Base-by-base conservation (phyloP, 768 basidiomycete species). In the Pluteus cervinus region DNA sequence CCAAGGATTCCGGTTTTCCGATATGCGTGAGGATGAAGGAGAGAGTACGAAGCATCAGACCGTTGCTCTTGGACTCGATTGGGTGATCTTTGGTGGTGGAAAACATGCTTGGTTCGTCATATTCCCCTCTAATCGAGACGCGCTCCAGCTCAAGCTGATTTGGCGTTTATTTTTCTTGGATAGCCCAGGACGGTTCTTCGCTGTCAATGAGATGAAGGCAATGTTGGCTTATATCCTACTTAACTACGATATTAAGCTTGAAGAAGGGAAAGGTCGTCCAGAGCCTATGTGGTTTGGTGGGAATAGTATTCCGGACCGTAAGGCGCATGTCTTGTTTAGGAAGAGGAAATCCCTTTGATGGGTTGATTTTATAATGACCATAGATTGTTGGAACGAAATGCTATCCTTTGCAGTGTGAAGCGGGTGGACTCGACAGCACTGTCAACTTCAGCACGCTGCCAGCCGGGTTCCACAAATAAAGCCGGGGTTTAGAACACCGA, bases 1-100 rank as follows among this genome's bases (percentile, higher is more conserved):
- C 29, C 54, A 69, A 15, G 62, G 61, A 0, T 69, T 71, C 50
- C 65, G 73, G 3, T 74, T 68, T 43, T 44, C 52, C 1, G 46
- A 60, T 11, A 50, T 61, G 50, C 48, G 53, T 11, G 47, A 60
- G n/a, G 40, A 39, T 8, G 50, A 57, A 2, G 55, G 50, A 1
- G 58, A 63, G 7, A 41, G 31, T 4, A 32, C 28, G 1, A 59
- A 57, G 34, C 50, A 65, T 26, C 63, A 62, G 26, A 53, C 60
- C 11, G 55, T 60, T 4, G 54, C 61, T 16, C 31, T 42, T 30
- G 10, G 50, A 44, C 15, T 26, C 4, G 40, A 51, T 5, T 69
- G 55, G 35, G 24, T 69, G 12, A 33, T 49, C 2, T 68, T 69
- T 44, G 63, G 66, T 3, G 25, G 49, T 11, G 60, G 60, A n/a